Conservation (phyloP, 345 rosid species). For the Iberis pinnata region DNA sequence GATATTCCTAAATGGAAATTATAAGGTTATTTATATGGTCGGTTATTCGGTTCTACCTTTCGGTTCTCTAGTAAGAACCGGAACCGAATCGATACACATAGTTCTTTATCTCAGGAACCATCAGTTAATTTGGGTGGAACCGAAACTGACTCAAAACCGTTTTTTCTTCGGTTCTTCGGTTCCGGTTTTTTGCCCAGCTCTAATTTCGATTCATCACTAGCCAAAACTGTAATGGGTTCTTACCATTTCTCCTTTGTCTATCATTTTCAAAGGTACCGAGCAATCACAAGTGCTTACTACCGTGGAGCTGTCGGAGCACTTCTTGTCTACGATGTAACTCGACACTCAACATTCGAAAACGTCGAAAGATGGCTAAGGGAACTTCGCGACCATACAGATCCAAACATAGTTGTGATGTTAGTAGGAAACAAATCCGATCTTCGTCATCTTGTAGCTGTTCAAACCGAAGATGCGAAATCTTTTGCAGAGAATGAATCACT, state of each 20-base stretch:
- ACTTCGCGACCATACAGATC: conserved; percentile 87
- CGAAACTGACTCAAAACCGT: too few species aligned
- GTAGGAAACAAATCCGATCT: conserved; percentile 89
- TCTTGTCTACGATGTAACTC: conserved; percentile 79
- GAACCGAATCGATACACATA: too few species aligned
- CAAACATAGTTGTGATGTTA: conserved; percentile 87
- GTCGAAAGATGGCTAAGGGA: conserved; percentile 93
- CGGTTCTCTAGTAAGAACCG: too few species aligned
- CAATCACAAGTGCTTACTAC: conserved; percentile 92
- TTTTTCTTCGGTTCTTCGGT: too few species aligned
- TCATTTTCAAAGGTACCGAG: conserved; percentile 56
- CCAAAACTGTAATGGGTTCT: too few species aligned
- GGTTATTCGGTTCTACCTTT: too few species aligned
- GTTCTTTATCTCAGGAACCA: too few species aligned
- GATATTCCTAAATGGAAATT: too few species aligned
- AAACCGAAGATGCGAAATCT: conserved; percentile 75
- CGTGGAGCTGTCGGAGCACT: conserved; percentile 91
- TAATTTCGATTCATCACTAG: too few species aligned
- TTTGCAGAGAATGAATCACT: conserved; percentile 80
- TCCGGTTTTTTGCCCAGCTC: too few species aligned
- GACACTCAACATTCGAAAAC: conserved; percentile 83
- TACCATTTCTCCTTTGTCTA: neutral
- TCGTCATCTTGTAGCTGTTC: conserved; percentile 81
- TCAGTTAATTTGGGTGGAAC: too few species aligned
- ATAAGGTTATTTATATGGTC: too few species aligned